These are phyloP conservation scores for Calonectria hawksworthii DNA, from an alignment of 2,329 filamentous ascomycete species.

Conservation along the genomic window DNA sequence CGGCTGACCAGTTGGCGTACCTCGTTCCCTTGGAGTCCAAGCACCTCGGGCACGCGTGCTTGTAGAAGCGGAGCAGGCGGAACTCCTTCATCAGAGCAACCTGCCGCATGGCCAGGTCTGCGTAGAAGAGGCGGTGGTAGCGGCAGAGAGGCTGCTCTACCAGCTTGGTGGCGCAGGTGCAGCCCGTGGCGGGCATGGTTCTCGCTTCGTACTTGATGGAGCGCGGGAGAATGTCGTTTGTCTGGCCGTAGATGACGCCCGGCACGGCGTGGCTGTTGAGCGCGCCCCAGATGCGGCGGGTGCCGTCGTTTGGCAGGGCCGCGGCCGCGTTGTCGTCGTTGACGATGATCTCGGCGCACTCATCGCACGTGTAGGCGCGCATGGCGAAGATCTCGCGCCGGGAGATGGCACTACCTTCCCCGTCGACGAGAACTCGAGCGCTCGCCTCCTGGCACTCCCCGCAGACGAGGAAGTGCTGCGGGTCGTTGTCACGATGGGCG, in stretches of 20 bases:
- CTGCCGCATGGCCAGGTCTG: constrained; percentile 40
- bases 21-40: constrained; percentile 24
- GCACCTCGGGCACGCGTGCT: constrained; percentile 50
- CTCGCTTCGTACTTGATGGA: constrained; percentile 23
- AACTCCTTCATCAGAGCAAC: constrained; percentile 46
- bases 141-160: constrained; percentile 50
- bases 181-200: constrained; percentile 51
- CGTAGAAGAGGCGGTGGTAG: constrained; percentile 51
- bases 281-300: constrained; percentile 47
- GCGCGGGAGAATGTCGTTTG: neutral
- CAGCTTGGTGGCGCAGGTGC: constrained; percentile 54
- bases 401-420: constrained; percentile 25
- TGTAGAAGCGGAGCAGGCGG: constrained; percentile 40
- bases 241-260: constrained; percentile 32
- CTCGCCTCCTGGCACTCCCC: constrained; percentile 43
- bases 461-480: constrained; percentile 38
- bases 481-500: constrained; percentile 30
- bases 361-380: constrained; percentile 53
- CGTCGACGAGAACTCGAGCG: constrained; percentile 34
- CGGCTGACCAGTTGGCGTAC: constrained; percentile 32
- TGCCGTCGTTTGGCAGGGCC: constrained; percentile 27
- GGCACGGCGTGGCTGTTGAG: constrained; percentile 40
- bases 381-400: constrained; percentile 47
- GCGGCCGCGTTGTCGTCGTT: neutral
- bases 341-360: constrained; percentile 42